Conservation (phyloP, 805 yeast genomes). For the Pichia insulana region DNA sequence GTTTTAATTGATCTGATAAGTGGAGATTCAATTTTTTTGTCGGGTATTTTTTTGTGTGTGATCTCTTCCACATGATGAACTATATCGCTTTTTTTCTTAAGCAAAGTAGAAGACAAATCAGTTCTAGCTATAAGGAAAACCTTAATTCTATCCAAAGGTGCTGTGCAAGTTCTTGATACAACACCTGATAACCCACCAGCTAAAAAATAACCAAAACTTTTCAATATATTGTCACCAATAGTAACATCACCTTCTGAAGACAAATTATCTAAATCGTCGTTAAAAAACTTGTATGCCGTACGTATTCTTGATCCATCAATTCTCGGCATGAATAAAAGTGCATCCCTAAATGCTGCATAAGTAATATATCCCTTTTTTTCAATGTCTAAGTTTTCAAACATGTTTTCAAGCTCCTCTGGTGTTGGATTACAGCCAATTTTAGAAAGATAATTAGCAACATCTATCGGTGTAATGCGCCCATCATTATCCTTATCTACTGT, state of each 20-base stretch:
- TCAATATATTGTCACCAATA: conserved; percentile 63
- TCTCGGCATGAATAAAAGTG: conserved; percentile 75
- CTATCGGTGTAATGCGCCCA: conserved; percentile 58
- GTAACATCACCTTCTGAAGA: conserved; percentile 92
- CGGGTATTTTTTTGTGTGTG: conserved; percentile 35
- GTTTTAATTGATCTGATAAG: conserved; percentile 71
- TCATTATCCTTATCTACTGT: conserved; percentile 64
- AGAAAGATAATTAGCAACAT: conserved; percentile 57
- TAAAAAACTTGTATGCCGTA: conserved; percentile 75
- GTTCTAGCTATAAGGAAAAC: conserved; percentile 91
- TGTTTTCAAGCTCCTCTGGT: conserved; percentile 40
- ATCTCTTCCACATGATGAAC: conserved; percentile 26
- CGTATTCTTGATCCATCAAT: conserved; percentile 64
- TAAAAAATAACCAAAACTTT: conserved; percentile 82
- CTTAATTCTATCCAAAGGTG: conserved; percentile 92
- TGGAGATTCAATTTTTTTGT: conserved; percentile 56
- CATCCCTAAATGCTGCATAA: conserved; percentile 80
- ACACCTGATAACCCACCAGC: conserved; percentile 97
- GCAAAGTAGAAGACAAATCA: conserved; percentile 61
- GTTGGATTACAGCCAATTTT: conserved; percentile 47
- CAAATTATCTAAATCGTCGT: conserved; percentile 67
- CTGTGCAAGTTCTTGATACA: conserved; percentile 90
- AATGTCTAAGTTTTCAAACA: conserved; percentile 49
- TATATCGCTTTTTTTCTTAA: conserved; percentile 43
- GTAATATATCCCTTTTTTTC: conserved; percentile 61